Base-by-base conservation (phyloP, 1,284 basidiomycete species). In the Ceratorhiza oryzae-sativae region DNA sequence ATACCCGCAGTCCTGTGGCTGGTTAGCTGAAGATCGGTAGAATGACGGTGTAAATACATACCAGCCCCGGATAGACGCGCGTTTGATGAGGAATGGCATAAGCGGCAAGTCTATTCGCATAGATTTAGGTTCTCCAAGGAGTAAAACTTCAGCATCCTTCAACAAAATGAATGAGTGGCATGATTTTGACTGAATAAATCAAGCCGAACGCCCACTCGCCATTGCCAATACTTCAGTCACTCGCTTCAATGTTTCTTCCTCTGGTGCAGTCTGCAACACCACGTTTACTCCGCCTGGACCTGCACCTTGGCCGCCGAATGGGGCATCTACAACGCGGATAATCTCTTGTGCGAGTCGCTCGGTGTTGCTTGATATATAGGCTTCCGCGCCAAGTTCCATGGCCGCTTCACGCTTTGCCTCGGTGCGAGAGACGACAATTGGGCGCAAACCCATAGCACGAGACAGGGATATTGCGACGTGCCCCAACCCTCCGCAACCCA, bases 241-340 rank as follows among this genome's bases (percentile, higher is more conserved):
- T 1, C 65, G 65, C 32, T 53, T 68, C 65, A 68, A 53, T 20
- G 53, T 68, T 20, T 68, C 65, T 46, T 68, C 65, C 20, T 68
- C 65, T 41, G 65, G 65, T 1, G 65, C 65, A 8, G 65, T 68
- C 51, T 68, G 65, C 41, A 68, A 23, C 23, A 68, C 53, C 20
- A 68, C 42, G 41, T 68, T 41, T 27, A 68, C 65, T 6, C 65
- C 65, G 8, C 32, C 30, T 5, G 65, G 65, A 32, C 65, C 65
- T 2, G 53, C 12, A 30, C 60, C 60, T 9, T 42, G 18, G 15
- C 65, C 49, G 4, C 53, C 51, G 18, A 68, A 68, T 8, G 65
- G 65, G 15, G 10, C 30, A 32, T 68, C 65, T 42, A 49, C 65
- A 13, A 68, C 20, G 25, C 23, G n/a, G 25, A 67, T 46, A 12